Evolutionary conservation across 129 eudicot genomes (phyloP).

Genomic region (Tagetes erecta): DNA sequence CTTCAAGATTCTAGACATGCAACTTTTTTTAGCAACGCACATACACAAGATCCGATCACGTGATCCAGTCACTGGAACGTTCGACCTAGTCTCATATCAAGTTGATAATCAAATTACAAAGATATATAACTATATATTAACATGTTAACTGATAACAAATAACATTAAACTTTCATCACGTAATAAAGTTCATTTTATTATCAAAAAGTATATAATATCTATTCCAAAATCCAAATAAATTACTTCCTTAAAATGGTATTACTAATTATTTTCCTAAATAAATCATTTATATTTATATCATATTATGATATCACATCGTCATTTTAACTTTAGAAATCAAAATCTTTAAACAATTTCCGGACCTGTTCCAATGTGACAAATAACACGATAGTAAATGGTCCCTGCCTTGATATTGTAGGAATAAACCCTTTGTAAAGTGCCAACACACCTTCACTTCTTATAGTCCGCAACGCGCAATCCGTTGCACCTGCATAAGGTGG

Average conservation of each 20-base stretch:
- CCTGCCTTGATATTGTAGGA: constrained; percentile 90
- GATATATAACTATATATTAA: too few relatives aligned
- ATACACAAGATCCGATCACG: too few relatives aligned
- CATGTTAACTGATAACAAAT: too few relatives aligned
- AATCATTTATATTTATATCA: neutral
- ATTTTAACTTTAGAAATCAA: constrained; percentile 54
- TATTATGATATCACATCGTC: neutral
- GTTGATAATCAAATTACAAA: too few relatives aligned
- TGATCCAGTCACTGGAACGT: too few relatives aligned
- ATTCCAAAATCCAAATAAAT: neutral
- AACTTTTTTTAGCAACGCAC: too few relatives aligned
- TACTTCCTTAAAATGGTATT: neutral
- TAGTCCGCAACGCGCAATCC: constrained; percentile 73
- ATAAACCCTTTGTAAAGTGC: constrained; percentile 85
- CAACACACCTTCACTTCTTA: constrained; percentile 67
- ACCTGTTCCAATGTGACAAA: constrained; percentile 90
- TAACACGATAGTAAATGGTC: constrained; percentile 86
- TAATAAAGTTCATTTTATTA: neutral
- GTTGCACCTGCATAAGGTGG: constrained; percentile 70
- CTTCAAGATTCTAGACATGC: too few relatives aligned
- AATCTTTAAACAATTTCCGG: constrained; percentile 77
- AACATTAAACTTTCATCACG: neutral
- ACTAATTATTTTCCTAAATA: constrained; percentile 2
- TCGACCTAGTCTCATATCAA: too few relatives aligned
- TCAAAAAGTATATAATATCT: neutral